A percentile compares a stretch with the other conserved stretches of the same genome.
phyloP scores from a whole-genome alignment of 2,329 filamentous ascomycete species.

The Diplodia seriata region DNA sequence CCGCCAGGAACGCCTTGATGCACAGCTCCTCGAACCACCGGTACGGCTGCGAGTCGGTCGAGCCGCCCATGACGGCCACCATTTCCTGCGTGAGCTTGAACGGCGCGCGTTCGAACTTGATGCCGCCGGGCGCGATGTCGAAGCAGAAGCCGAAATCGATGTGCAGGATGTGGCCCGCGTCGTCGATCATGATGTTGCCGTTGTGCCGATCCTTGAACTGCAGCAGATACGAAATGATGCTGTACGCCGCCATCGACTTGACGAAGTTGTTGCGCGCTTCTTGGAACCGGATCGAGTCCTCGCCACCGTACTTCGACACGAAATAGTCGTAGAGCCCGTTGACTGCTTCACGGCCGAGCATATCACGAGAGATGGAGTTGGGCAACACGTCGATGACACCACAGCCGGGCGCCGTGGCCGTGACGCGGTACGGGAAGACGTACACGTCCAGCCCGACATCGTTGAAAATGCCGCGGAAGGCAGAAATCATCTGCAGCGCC shows the following conservation, averaged over 20 bases:
- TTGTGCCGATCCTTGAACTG: conserved; percentile 99
- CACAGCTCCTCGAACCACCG: conserved; percentile 96
- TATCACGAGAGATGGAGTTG: conserved; percentile 97
- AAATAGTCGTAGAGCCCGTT: conserved; percentile 99
- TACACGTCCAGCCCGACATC: conserved; percentile 93
- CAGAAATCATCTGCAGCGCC: conserved; percentile 95
- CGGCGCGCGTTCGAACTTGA: conserved; percentile 95
- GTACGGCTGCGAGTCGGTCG: conserved; percentile 82
- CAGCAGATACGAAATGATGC: conserved; percentile 91
- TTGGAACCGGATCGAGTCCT: conserved; percentile 94
- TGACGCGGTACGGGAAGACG: conserved; percentile 96
- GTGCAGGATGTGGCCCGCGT: conserved; percentile 94
- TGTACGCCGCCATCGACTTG: conserved; percentile 99
- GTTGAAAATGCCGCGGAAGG: conserved; percentile 97
- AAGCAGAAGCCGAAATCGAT: conserved; percentile 99
- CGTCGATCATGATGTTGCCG: conserved; percentile 99
- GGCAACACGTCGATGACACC: conserved; percentile 98
- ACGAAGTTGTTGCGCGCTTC: conserved; percentile 96
- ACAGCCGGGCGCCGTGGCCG: conserved; percentile 94
- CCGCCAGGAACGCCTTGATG: conserved; percentile 92
- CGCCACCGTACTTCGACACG: conserved; percentile 93
- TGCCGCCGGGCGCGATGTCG: conserved; percentile 94
- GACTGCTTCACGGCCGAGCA: conserved; percentile 96
- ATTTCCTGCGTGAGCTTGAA: conserved; percentile 99
- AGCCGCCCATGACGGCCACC: conserved; percentile 97